Base-by-base conservation (phyloP, 441 rosid species). In the Francoa sonchifolia region DNA sequence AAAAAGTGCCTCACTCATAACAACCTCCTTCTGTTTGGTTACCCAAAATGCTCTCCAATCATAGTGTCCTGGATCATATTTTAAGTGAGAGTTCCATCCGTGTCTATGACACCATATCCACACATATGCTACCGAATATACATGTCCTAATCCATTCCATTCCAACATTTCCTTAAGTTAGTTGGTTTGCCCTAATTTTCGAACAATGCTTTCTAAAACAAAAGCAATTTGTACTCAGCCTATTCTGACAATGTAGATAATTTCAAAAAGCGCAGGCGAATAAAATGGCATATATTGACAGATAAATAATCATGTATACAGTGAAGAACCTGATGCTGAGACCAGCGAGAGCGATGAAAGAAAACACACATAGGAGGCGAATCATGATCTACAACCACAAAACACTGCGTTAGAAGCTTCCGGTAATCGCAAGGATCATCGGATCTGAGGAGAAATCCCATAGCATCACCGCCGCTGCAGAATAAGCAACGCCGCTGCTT, bases 351-450 rank as follows among this genome's bases (percentile, higher is more conserved):
- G 36, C 15, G 52, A 6, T 63, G 68, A 15, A 27, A 29, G 57
- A 62, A 47, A 31, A 56, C 38, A 19, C 39, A 31, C 23, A 69
- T 37, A 6, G 69, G 68, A 46, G 81, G 87, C 14, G 79, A 72
- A 17, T 61, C 41, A 31, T 46, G 63, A 31, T 52, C 49, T 44
- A 71, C 9, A 26, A 74, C 87, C 19, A 76, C 72, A 52, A 63
- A 85, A 62, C 79, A 72, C 0, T 52, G n/a, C 6, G 48, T 49
- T 41, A 89, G 88, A 40, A 85, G 80, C 12, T 52, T 52, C 8
- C 62, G 59, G 55, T 85, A 89, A 27, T 65, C 57, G 10, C 28
- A 12, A 0, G 94, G 89, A 47, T 89, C 97, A 13, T 44, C 66
- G 0, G 61, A 63, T 13, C 64, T 65, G 36, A 72, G 14, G 30